These are phyloP conservation scores for Xerocomus spinulosus DNA, from an alignment of 768 basidiomycete genomes.

Conservation along the genomic window DNA sequence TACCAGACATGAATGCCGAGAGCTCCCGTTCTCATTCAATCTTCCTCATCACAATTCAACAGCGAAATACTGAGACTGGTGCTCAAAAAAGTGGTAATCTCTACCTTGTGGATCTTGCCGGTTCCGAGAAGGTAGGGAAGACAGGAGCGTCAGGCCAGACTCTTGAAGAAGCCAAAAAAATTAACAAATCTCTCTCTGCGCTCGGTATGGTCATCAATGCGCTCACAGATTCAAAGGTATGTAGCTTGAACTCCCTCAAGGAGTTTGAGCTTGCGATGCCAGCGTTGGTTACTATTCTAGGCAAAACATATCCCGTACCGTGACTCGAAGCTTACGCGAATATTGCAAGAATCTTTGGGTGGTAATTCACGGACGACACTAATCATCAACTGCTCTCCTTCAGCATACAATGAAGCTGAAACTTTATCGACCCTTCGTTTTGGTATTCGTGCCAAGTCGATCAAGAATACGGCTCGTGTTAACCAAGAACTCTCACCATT, in stretches of 20 bases:
- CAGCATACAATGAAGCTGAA: constrained; percentile 94
- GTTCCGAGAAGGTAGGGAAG: constrained; percentile 99
- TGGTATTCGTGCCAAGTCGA: constrained; percentile 99
- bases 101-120: constrained; percentile 96
- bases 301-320: constrained; percentile 97
- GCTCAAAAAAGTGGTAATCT: constrained; percentile 95
- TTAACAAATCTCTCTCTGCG: constrained; percentile 96
- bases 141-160: constrained; percentile 99
- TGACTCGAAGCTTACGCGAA: constrained; percentile 98
- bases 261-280: constrained; percentile 2
- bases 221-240: constrained; percentile 89
- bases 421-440: constrained; percentile 97
- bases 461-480: constrained; percentile 99
- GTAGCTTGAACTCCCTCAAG: constrained; percentile 15
- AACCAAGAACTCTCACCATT: constrained; percentile 96
- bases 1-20: constrained; percentile 97
- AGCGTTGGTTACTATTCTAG: constrained; percentile 37
- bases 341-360: constrained; percentile 96
- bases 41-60: constrained; percentile 95
- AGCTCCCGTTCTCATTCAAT: constrained; percentile 99
- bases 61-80: constrained; percentile 93
- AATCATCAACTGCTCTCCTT: constrained; percentile 99
- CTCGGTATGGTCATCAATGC: constrained; percentile 99
- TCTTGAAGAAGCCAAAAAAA: constrained; percentile 99
- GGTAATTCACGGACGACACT: constrained; percentile 94